Evolutionary conservation across 257 asterid species (phyloP).

Genomic region (Paraleonurus japonicus): DNA sequence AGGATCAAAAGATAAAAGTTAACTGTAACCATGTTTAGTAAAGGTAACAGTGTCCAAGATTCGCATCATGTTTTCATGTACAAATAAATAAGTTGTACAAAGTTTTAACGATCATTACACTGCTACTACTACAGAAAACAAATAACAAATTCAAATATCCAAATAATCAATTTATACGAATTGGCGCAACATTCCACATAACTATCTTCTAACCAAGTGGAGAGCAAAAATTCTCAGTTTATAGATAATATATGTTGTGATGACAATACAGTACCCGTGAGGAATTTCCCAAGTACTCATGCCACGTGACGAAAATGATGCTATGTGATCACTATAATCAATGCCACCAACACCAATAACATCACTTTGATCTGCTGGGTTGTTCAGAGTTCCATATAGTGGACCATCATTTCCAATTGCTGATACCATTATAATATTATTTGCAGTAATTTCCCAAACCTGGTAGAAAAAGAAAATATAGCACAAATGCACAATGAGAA

Average conservation of each 20-base stretch:
- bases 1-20: not conserved
- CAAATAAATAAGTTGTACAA: constrained; percentile 8
- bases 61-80: constrained; percentile 1
- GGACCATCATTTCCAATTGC: constrained; percentile 99
- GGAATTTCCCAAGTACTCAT: constrained; percentile 99
- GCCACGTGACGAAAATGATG: constrained; percentile 99
- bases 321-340: constrained; percentile 97
- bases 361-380: constrained; percentile 99
- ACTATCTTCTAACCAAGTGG: constrained; percentile 14
- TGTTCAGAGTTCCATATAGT: constrained; percentile 96
- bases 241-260: constrained; percentile 19
- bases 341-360: constrained; percentile 99
- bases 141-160: constrained; percentile 1
- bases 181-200: not conserved
- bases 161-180: constrained; percentile 12
- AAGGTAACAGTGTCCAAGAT: not conserved
- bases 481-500: constrained; percentile 1
- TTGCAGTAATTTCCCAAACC: constrained; percentile 99
- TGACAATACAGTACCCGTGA: constrained; percentile 70
- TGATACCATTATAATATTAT: constrained; percentile 94
- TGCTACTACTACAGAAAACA: not conserved
- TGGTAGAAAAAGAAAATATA: constrained; percentile 32
- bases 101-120: not conserved
- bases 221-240: not conserved
- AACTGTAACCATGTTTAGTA: not conserved